A percentile compares a stretch with the other conserved stretches of the same genome.
Evolutionary conservation across 345 rosid genomes (phyloP).

Genomic region (Brassica rapa): DNA sequence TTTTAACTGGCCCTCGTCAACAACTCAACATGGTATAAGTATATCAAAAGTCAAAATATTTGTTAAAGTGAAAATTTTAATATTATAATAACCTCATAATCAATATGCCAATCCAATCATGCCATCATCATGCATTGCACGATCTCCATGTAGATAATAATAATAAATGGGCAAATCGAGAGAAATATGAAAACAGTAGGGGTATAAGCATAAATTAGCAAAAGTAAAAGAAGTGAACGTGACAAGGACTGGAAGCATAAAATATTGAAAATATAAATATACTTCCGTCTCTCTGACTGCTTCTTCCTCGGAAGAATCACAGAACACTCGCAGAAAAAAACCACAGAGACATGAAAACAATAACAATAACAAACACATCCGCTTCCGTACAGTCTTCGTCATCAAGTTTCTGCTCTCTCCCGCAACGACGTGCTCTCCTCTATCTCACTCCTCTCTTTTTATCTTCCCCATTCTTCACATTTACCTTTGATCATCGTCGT

Average conservation of each 20-base stretch:
- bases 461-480: not conserved
- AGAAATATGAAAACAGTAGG: not conserved
- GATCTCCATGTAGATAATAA: not conserved
- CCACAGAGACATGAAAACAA: conserved; percentile 32
- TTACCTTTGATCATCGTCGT: not conserved
- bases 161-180: not conserved
- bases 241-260: conserved; percentile 16
- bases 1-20: not conserved
- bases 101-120: not conserved
- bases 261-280: not conserved
- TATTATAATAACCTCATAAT: not conserved
- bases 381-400: conserved; percentile 42
- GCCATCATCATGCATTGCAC: conserved; percentile 18
- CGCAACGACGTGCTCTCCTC: conserved; percentile 38
- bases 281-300: conserved; percentile 18
- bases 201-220: not conserved
- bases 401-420: conserved; percentile 31
- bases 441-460: conserved; percentile 20
- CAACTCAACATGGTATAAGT: not conserved
- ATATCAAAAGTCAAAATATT: not conserved
- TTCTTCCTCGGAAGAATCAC: conserved; percentile 26
- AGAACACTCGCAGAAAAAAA: not conserved
- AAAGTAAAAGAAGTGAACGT: conserved; percentile 9
- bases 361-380: conserved; percentile 13
- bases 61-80: not conserved